Base-by-base conservation (phyloP, 176 grass and related monocot species). In the Alopecurus myosuroides region DNA sequence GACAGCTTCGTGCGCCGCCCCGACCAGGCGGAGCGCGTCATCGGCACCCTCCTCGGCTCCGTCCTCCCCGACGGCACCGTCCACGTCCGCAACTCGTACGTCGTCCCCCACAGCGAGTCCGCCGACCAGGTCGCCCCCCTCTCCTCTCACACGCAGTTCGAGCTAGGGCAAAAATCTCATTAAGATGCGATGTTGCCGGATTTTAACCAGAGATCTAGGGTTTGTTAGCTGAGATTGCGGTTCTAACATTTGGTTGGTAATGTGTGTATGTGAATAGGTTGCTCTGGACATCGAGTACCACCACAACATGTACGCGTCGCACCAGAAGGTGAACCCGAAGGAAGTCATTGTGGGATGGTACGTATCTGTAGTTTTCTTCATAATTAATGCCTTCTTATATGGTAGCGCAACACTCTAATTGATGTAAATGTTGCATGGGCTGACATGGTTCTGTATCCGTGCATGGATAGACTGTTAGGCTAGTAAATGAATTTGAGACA, bases 301-400 rank as follows among this genome's bases (percentile, higher is more conserved):
- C 85, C 97, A 90, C 42, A 96, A 92, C 86, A 96, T 99, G 91
- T 99, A 92, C 26, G 50, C 84, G 19, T 99, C 93, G 18, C 93
- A 96, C 84, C 93, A 94, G 19, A 99, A 96, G 86, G 93, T 96
- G 36, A 96, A 96, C 78, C 88, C 93, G 20, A 96, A 99, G 81
- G 93, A 99, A 81, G 91, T 86, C 26, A 82, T 99, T 74, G 97
- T 99, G 41, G 97, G 97, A 91, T 99, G 97, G 97, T 99, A 90
- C 51, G 2, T 12, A 31, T 69, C 25, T 28, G 67, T 1, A 1
- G 6, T 51, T 37, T 48, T 19, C 20, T 23, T 5, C 25, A 19
- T 48, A 30, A 48, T 35, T 68, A 36, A 1, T 13, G 9, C 31
- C 0, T 0, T 37, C 5, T 36, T 33, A 6, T 46, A 48, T 71